A percentile compares a stretch with the other conserved stretches of the same genome.
Evolutionary conservation across 129 eudicot genomes (phyloP).

Genomic region (carrot (Daucus carota)): DNA sequence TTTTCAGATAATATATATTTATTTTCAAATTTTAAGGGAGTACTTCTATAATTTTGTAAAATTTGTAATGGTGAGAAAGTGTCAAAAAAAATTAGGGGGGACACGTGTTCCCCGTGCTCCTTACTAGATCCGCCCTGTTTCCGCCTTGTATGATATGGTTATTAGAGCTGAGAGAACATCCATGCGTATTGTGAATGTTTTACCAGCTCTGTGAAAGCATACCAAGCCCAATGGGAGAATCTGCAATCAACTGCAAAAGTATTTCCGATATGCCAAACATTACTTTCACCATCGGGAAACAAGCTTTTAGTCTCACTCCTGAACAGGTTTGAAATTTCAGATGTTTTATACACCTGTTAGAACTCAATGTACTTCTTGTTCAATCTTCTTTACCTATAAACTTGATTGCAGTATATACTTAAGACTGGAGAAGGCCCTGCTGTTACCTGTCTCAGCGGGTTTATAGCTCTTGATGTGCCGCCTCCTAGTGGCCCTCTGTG

Average conservation of each 20-base stretch:
- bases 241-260: constrained; percentile 31
- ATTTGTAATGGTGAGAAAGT: no score
- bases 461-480: constrained; percentile 35
- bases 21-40: no score
- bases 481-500: constrained; percentile 46
- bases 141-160: neutral
- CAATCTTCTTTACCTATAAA: neutral
- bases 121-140: no score
- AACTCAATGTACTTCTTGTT: neutral
- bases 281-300: constrained; percentile 38
- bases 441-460: constrained; percentile 35
- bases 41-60: no score
- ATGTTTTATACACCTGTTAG: neutral
- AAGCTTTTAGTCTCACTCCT: constrained; percentile 33
- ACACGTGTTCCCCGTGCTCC: no score
- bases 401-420: constrained; percentile 31
- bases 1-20: no score
- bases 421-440: constrained; percentile 31
- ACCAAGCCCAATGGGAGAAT: constrained; percentile 51
- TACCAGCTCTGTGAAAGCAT: constrained; percentile 45
- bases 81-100: no score
- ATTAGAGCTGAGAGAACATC: neutral
- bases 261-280: constrained; percentile 31
- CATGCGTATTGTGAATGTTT: neutral
- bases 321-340: constrained; percentile 33